Percentiles rank a stretch among this genome's conserved stretches.
Conservation (phyloP, 768 basidiomycete species). For the Lyophyllum semitale region DNA sequence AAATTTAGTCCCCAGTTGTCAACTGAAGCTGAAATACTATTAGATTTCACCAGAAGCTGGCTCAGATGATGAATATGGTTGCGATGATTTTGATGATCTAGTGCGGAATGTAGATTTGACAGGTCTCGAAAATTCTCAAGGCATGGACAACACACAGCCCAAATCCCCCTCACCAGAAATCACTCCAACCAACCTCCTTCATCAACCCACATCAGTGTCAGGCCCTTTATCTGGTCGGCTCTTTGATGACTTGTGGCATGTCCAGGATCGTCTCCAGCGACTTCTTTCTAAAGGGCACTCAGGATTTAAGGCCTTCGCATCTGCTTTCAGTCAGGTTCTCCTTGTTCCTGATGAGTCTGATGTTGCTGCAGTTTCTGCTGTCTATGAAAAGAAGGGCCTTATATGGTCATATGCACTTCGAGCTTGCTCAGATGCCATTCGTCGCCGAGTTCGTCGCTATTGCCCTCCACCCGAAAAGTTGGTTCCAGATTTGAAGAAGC, state of each 20-base stretch:
- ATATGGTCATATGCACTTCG: neutral
- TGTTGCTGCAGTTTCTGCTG: neutral
- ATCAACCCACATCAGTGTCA: neutral
- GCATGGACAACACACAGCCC: too few species aligned
- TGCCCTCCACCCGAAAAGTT: neutral
- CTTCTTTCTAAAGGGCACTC: neutral
- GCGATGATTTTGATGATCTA: neutral
- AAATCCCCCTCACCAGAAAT: neutral
- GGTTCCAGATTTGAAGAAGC: neutral
- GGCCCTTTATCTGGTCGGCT: neutral
- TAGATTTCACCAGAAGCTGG: neutral
- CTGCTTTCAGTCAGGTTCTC: neutral
- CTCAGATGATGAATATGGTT: neutral
- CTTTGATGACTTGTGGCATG: constrained; percentile 2
- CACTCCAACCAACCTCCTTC: neutral
- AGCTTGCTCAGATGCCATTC: neutral
- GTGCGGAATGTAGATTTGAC: neutral
- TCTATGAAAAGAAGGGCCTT: neutral
- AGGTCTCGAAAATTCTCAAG: neutral
- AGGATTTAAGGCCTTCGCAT: constrained; percentile 1
- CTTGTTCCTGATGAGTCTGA: neutral
- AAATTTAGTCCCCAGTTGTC: neutral
- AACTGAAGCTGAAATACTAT: neutral
- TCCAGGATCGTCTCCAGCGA: neutral
- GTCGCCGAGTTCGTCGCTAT: neutral